Conservation (phyloP, 176 grass and related monocot species). For the Pontederia paniculata region DNA sequence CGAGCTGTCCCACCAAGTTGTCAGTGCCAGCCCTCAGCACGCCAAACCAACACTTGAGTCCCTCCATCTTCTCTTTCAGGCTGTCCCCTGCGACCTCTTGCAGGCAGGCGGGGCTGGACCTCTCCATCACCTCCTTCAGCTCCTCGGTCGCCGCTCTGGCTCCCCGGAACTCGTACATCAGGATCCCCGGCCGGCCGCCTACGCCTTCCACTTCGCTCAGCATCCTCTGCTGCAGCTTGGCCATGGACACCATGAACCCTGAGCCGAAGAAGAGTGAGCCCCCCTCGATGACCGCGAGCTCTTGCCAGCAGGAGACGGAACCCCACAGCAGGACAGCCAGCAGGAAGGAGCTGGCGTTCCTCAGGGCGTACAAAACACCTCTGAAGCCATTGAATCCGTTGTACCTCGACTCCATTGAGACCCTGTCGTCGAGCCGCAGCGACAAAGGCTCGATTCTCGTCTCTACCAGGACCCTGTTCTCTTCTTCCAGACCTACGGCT, state of each 20-base stretch:
- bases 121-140: conserved; percentile 66
- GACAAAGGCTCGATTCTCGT: conserved; percentile 5
- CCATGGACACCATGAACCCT: conserved; percentile 4
- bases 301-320: conserved; percentile 3
- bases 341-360: conserved; percentile 16
- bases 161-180: conserved; percentile 6
- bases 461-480: conserved; percentile 17
- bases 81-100: background rate
- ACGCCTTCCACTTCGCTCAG: conserved; percentile 4
- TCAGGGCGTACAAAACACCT: conserved; percentile 4
- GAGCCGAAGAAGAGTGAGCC: background rate
- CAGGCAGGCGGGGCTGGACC: conserved; percentile 20
- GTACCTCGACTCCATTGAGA: conserved; percentile 1
- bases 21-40: conserved; percentile 81
- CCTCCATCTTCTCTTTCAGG: conserved; percentile 60
- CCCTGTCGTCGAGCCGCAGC: conserved; percentile 12
- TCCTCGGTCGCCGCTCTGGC: conserved; percentile 26
- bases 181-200: background rate
- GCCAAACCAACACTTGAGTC: conserved; percentile 59
- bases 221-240: conserved; percentile 11
- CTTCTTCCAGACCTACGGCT: conserved; percentile 13
- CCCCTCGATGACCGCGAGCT: background rate
- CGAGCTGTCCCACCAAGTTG: conserved; percentile 64
- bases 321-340: conserved; percentile 10
- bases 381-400: conserved; percentile 18